These are phyloP conservation scores for Pezicula carpinea DNA, from an alignment of 2,329 filamentous ascomycete species.

Conservation along the genomic window DNA sequence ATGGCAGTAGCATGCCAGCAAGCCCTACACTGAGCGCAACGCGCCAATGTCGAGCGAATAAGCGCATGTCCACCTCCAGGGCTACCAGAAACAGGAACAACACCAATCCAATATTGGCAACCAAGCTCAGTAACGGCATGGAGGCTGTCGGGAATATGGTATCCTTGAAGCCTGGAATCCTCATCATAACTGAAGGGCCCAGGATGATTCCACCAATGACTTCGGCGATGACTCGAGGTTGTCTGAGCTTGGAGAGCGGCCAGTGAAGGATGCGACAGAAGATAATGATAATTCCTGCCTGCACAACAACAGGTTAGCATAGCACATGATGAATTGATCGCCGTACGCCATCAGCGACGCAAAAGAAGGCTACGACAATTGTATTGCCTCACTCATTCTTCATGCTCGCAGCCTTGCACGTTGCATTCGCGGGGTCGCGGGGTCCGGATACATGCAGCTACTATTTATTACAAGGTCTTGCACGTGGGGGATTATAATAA, in stretches of 20 bases:
- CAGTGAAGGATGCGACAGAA: slow-evolving; percentile 72
- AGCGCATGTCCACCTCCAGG: slow-evolving; percentile 77
- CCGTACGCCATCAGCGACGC: neutral
- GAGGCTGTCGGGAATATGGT: slow-evolving; percentile 74
- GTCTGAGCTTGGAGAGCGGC: slow-evolving; percentile 70
- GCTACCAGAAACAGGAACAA: slow-evolving; percentile 86
- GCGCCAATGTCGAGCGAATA: slow-evolving; percentile 75
- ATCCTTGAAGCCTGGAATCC: slow-evolving; percentile 71
- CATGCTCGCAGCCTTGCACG: too few relatives aligned
- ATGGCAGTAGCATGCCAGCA: slow-evolving; percentile 76
- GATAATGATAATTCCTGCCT: slow-evolving; percentile 70
- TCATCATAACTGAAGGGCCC: slow-evolving; percentile 83
- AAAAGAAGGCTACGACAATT: neutral
- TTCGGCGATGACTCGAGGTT: slow-evolving; percentile 80
- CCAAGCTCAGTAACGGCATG: slow-evolving; percentile 70
- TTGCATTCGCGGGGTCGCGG: too few relatives aligned
- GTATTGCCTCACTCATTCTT: too few relatives aligned
- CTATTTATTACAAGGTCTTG: neutral
- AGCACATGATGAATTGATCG: neutral
- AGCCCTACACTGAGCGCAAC: slow-evolving; percentile 73
- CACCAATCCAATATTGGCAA: slow-evolving; percentile 78
- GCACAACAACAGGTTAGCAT: neutral
- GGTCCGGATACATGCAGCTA: neutral
- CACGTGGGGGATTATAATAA: neutral
- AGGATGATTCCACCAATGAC: slow-evolving; percentile 81